These are phyloP conservation scores for Sclerotinia spermophila DNA, from an alignment of 2,329 filamentous ascomycete genomes.

Conservation along the genomic window DNA sequence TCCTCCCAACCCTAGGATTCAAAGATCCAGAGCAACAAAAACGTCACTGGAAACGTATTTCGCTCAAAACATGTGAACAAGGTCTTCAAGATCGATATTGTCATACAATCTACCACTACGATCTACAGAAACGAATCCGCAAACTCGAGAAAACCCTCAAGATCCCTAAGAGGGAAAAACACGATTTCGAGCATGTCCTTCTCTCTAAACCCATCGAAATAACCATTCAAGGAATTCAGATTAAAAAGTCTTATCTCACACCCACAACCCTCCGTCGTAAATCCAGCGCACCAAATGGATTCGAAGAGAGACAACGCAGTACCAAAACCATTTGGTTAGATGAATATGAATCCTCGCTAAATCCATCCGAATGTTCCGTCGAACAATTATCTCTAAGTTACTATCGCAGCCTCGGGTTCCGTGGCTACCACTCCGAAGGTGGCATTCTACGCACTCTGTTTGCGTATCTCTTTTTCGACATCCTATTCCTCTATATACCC, in stretches of 20 bases:
- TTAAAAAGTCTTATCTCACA: slow-evolving; percentile 56
- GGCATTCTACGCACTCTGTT: slow-evolving; percentile 89
- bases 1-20: slow-evolving; percentile 37
- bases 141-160: slow-evolving; percentile 86
- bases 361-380: slow-evolving; percentile 70
- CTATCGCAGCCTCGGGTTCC: slow-evolving; percentile 80
- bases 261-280: slow-evolving; percentile 24
- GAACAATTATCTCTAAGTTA: slow-evolving; percentile 90
- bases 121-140: slow-evolving; percentile 86
- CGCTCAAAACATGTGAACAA: slow-evolving; percentile 76
- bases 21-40: slow-evolving; percentile 58
- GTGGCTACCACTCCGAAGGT: slow-evolving; percentile 90
- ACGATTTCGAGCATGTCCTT: slow-evolving; percentile 85
- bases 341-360: slow-evolving; percentile 56
- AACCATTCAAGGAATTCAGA: slow-evolving; percentile 70
- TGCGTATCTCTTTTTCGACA: slow-evolving; percentile 87
- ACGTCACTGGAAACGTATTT: slow-evolving; percentile 76
- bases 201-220: slow-evolving; percentile 74
- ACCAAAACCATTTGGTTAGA: slow-evolving; percentile 88
- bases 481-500: slow-evolving; percentile 87
- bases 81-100: slow-evolving; percentile 85
- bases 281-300: slow-evolving; percentile 10
- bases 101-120: slow-evolving; percentile 89
- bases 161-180: slow-evolving; percentile 79
- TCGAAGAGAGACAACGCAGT: slow-evolving; percentile 42